Conservation (phyloP, 192 early-diverging fungal species). For the Umbelopsis isabellina region DNA sequence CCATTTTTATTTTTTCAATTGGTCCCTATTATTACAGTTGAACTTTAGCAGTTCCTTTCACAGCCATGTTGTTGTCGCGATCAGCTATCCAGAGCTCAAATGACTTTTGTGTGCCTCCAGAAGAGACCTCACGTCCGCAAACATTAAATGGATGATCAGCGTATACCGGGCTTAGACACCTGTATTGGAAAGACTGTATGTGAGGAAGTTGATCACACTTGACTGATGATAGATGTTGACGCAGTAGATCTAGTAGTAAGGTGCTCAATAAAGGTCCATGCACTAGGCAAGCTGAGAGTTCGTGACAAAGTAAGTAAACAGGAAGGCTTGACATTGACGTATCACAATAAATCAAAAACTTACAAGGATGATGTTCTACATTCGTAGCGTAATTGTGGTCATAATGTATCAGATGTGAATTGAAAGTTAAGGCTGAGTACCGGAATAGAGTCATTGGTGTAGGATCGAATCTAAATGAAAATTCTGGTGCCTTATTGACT, state of each 20-base stretch:
- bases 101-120: conserved; percentile 37
- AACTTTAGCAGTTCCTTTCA: conserved; percentile 65
- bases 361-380: conserved; percentile 70
- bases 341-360: background rate
- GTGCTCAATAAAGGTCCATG: conserved; percentile 84
- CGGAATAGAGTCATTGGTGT: conserved; percentile 78
- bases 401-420: conserved; percentile 90
- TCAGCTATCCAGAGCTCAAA: conserved; percentile 78
- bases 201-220: conserved; percentile 15
- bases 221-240: conserved; percentile 40
- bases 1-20: background rate
- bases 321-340: background rate
- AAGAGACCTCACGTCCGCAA: conserved; percentile 51
- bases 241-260: conserved; percentile 68
- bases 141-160: conserved; percentile 61
- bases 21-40: background rate
- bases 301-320: background rate
- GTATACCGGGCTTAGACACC: conserved; percentile 70
- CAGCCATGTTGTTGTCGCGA: conserved; percentile 65
- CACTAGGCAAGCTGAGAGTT: conserved; percentile 58
- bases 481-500: conserved; percentile 62
- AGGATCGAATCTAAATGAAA: conserved; percentile 58
- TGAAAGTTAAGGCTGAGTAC: conserved; percentile 90
- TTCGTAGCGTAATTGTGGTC: conserved; percentile 70
- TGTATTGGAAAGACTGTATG: conserved; percentile 69